Evolutionary conservation across 1,284 basidiomycete genomes (phyloP).

Genomic region (Papiliotrema fonsecae): DNA sequence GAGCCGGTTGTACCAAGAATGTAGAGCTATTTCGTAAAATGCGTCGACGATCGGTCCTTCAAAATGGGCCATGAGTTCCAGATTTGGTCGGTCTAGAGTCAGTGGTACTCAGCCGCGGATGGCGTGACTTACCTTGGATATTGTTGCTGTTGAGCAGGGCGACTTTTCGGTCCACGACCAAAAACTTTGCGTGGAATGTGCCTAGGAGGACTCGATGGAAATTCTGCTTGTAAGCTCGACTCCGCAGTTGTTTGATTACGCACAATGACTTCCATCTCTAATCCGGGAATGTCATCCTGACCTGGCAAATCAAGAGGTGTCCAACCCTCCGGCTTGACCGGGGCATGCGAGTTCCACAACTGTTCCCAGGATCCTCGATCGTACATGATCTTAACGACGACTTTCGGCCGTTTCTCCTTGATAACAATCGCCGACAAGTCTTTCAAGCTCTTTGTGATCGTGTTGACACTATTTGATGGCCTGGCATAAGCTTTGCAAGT

Average conservation of each 20-base stretch:
- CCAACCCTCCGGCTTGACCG: slow-evolving; percentile 55
- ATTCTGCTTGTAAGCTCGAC: slow-evolving; percentile 27
- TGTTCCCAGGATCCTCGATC: slow-evolving; percentile 60
- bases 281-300: slow-evolving; percentile 57
- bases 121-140: slow-evolving; percentile 53
- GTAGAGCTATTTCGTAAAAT: slow-evolving; percentile 67
- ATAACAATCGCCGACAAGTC: slow-evolving; percentile 55
- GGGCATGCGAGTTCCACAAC: slow-evolving; percentile 56
- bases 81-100: slow-evolving; percentile 55
- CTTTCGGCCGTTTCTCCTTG: slow-evolving; percentile 52
- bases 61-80: slow-evolving; percentile 64
- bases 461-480: slow-evolving; percentile 54
- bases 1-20: slow-evolving; percentile 60
- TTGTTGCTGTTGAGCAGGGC: slow-evolving; percentile 71
- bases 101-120: not conserved
- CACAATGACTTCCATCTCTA: slow-evolving; percentile 60
- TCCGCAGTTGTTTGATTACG: slow-evolving; percentile 9
- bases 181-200: slow-evolving; percentile 74
- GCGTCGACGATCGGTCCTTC: slow-evolving; percentile 67
- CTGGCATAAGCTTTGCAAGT: slow-evolving; percentile 19
- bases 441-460: slow-evolving; percentile 55
- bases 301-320: slow-evolving; percentile 57
- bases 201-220: slow-evolving; percentile 58
- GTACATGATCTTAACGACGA: slow-evolving; percentile 61
- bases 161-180: slow-evolving; percentile 67